Evolutionary conservation across 1,284 basidiomycete genomes (phyloP), one percentile per base, ranked within the genome.

Genomic region (Bondarzewia mesenterica): DNA sequence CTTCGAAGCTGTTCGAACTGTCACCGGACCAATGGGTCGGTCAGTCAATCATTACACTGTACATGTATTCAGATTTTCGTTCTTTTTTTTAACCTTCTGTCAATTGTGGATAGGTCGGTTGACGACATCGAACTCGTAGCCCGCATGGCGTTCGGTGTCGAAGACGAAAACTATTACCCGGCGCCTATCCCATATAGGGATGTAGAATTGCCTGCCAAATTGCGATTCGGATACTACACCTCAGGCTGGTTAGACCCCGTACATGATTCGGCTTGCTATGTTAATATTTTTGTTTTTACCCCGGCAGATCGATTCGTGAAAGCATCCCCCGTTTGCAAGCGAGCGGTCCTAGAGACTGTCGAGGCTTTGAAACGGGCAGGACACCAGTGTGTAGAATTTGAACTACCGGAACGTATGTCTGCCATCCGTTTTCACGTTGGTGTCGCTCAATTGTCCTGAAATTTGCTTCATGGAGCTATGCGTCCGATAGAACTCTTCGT

Each of bases 281-380:
- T 35, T 35, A 3, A 27, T 12, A n/a, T 26, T 7, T 25, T 18
- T 16, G 3, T 35, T 15, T 23, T 39, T 29, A 20, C 22, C 20
- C 7, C 16, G 32, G 53, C 58, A 82, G 89, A 93, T 63, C 63
- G 68, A 21, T 74, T 80, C 55, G 63, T 81, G 46, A 81, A 83
- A 60, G 77, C 84, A 2, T 89, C 87, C 2, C 93, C 92, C 2
- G 89, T 87, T 1, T 82, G 77, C 57, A 72, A 80, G 51, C 74
- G 93, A 23, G 92, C 90, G 1, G 82, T 95, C 8, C 60, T 77
- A 15, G 83, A 89, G 61, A 79, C 85, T 5, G 77, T 91, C 3
- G 73, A 78, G 6, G 84, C 82, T 0, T 66, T 95, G 42, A 65
- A 71, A 25, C 69, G 70, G 50, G 70, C 74, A 46, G 91, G 89